Conservation (phyloP, 495 filamentous ascomycete genomes). For the Aspergillus sparsus region DNA sequence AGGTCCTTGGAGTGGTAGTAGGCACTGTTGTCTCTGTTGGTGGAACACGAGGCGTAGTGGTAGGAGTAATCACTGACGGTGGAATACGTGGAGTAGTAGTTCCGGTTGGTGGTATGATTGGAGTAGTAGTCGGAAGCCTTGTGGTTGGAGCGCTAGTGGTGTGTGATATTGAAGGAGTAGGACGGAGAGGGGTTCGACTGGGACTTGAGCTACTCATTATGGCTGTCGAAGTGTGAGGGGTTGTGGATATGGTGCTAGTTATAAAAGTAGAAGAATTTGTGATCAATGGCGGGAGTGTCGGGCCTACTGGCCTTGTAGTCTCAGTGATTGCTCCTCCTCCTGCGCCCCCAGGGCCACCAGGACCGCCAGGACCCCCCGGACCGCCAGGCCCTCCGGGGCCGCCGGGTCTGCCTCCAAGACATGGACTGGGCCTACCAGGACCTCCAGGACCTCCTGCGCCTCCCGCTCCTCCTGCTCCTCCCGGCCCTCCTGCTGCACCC, state of each 20-base stretch:
- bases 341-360: background rate
- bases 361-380: background rate
- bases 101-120: background rate
- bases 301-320: background rate
- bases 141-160: background rate
- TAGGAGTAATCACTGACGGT: too few relatives aligned
- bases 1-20: too few relatives aligned
- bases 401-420: background rate
- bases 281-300: background rate
- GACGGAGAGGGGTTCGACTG: background rate
- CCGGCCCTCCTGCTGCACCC: background rate
- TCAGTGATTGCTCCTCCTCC: background rate
- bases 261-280: too few relatives aligned
- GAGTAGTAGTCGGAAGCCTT: background rate
- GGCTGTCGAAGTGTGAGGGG: background rate
- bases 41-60: background rate
- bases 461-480: background rate
- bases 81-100: background rate
- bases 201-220: background rate
- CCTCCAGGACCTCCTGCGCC: slow-evolving; percentile 7
- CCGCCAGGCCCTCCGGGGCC: slow-evolving; percentile 1
- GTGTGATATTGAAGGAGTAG: background rate
- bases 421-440: background rate
- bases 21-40: background rate
- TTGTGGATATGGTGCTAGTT: too few relatives aligned